phyloP scores from a whole-genome alignment of 1,284 basidiomycete species.

The Mycena sp. region DNA sequence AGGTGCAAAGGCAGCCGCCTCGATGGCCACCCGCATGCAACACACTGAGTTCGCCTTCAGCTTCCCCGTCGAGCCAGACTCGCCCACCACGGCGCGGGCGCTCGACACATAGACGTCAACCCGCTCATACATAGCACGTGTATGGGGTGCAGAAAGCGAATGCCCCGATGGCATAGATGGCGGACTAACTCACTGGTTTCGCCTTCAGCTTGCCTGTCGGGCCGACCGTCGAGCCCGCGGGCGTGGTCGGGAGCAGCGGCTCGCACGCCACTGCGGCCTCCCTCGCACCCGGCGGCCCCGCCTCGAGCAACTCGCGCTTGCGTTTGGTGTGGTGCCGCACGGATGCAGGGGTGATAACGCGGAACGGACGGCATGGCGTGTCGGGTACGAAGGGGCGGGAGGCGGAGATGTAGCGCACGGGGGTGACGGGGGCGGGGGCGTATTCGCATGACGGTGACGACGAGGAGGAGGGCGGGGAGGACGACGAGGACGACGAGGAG shows the following conservation, averaged over 20 bases:
- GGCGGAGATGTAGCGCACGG: neutral
- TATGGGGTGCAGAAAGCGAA: no score
- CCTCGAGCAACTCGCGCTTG: slow-evolving; percentile 16
- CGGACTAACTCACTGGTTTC: slow-evolving; percentile 28
- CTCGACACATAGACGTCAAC: no score
- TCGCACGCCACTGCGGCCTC: neutral
- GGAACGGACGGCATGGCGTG: neutral
- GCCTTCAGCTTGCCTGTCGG: slow-evolving; percentile 24
- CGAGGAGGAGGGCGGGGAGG: neutral
- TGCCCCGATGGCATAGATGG: no score
- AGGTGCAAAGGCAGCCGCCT: neutral
- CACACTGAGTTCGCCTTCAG: no score
- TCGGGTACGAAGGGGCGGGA: neutral
- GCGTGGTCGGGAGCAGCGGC: neutral
- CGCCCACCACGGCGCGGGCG: no score
- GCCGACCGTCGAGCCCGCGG: slow-evolving; percentile 4
- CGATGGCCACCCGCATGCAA: no score
- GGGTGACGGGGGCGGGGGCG: neutral
- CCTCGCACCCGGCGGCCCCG: neutral
- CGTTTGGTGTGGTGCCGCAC: slow-evolving; percentile 10
- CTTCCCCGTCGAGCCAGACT: no score
- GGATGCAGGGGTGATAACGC: slow-evolving; percentile 5
- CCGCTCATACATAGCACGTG: no score
- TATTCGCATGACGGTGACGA: slow-evolving; percentile 8
- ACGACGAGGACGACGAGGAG: slow-evolving; percentile 4